A percentile compares a stretch with the other conserved stretches of the same genome.
phyloP scores from a whole-genome alignment of 805 yeast genomes.

The Barnettozyma siamensis region DNA sequence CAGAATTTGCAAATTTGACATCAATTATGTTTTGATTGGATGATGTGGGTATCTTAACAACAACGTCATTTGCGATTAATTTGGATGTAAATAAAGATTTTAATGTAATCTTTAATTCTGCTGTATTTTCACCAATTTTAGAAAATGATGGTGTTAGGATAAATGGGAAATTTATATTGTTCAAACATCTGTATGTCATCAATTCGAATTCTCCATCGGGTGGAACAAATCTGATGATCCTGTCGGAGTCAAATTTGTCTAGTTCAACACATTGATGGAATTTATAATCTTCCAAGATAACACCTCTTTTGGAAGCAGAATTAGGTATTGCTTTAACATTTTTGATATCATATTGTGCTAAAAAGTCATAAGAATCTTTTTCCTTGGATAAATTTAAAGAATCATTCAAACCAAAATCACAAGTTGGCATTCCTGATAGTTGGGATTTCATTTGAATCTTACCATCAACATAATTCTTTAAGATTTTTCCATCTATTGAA shows the following conservation, averaged over 20 bases:
- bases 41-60: conserved; percentile 50
- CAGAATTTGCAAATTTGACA: conserved; percentile 38
- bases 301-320: conserved; percentile 25
- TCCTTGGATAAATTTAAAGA: conserved; percentile 26
- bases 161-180: conserved; percentile 67
- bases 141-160: conserved; percentile 51
- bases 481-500: conserved; percentile 55
- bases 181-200: conserved; percentile 61
- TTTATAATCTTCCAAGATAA: conserved; percentile 66
- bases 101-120: conserved; percentile 56
- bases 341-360: conserved; percentile 25
- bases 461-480: conserved; percentile 75
- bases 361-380: conserved; percentile 19
- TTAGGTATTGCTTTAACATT: conserved; percentile 28
- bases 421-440: conserved; percentile 76
- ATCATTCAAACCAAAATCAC: conserved; percentile 75
- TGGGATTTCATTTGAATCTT: conserved; percentile 63
- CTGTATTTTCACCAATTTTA: conserved; percentile 35
- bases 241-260: conserved; percentile 57
- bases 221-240: conserved; percentile 68
- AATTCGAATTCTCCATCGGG: conserved; percentile 87
- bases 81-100: conserved; percentile 57
- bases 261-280: conserved; percentile 85
- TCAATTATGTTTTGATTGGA: conserved; percentile 55
- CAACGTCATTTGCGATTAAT: conserved; percentile 57